Base-by-base conservation (phyloP, 768 basidiomycete species). In the Mycena vitilis region DNA sequence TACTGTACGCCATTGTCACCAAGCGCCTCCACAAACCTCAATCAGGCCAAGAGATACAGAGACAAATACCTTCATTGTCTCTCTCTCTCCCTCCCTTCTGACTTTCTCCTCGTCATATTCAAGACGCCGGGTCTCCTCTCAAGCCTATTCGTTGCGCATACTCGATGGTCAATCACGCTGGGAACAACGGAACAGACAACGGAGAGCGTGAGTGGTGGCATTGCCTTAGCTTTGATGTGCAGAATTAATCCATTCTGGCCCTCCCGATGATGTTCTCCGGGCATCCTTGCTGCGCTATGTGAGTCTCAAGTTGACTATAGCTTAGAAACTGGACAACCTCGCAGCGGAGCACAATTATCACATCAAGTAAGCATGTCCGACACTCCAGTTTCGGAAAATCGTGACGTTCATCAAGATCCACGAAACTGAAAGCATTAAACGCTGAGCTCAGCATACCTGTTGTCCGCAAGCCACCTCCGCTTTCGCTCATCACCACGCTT, bases 121-220 rank as follows among this genome's bases (percentile, higher is more conserved):
- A 9, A 44, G 10, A 44, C n/a, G n/a, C n/a, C n/a, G n/a, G n/a
- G n/a, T n/a, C n/a, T n/a, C n/a, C n/a, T n/a, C n/a, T n/a, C n/a
- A n/a, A n/a, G n/a, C n/a, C n/a, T n/a, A n/a, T n/a, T n/a, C n/a
- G n/a, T 8, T 44, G 11, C 42, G 18, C 11, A 10, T 44, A 13
- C 49, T 7, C 8, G 23, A 51, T 51, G 49, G 49, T 51, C 49
- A 53, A 53, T 34, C 8, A 4, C 8, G 25, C 25, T 12, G 52
- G 52, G 8, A 53, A 53, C 6, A 53, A 53, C 52, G 52, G 52
- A 9, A 30, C 23, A 3, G 5, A 20, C 11, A 53, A 53, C 25
- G 52, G 52, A 6, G 25, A 53, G 34, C 52, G 52, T 53, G 20
- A 36, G 52, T 53, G 52, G 52, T 53, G 25, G 25, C 34, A 36